These are phyloP conservation scores for Triticum dicoccoides DNA, from an alignment of 176 grass and related monocot genomes.

Conservation along the genomic window DNA sequence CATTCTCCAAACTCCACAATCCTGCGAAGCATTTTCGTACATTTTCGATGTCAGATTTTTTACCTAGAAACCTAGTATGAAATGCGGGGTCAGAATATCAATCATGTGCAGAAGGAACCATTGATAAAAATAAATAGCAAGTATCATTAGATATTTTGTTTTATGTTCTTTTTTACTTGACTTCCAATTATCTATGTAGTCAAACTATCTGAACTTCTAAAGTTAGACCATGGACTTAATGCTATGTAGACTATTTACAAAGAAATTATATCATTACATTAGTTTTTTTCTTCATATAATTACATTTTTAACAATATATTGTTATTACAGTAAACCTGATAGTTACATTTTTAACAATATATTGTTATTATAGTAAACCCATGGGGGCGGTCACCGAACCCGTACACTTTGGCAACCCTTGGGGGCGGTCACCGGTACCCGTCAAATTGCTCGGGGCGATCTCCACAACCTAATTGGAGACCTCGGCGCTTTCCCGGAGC, in stretches of 20 bases:
- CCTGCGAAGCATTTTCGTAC: conserved; percentile 63
- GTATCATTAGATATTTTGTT: not conserved
- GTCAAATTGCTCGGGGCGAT: too few relatives aligned
- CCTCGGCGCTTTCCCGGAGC: too few relatives aligned
- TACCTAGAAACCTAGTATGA: conserved; percentile 44
- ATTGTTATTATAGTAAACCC: too few relatives aligned
- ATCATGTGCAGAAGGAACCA: not conserved
- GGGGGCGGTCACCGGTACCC: too few relatives aligned
- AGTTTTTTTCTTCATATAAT: not conserved
- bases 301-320: too few relatives aligned
- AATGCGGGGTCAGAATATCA: not conserved
- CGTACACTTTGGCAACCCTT: too few relatives aligned
- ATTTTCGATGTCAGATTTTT: conserved; percentile 36
- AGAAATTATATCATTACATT: not conserved
- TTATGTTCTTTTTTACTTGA: not conserved
- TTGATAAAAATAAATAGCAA: not conserved
- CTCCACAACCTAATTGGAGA: too few relatives aligned
- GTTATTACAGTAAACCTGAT: too few relatives aligned
- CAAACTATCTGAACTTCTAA: not conserved
- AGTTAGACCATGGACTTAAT: not conserved
- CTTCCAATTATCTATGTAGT: not conserved
- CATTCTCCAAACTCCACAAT: conserved; percentile 61
- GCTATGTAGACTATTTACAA: not conserved
- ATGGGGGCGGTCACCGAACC: too few relatives aligned
- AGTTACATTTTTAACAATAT: not conserved